phyloP scores from a whole-genome alignment of 2,329 filamentous ascomycete genomes.

The Penicillium oxalicum region DNA sequence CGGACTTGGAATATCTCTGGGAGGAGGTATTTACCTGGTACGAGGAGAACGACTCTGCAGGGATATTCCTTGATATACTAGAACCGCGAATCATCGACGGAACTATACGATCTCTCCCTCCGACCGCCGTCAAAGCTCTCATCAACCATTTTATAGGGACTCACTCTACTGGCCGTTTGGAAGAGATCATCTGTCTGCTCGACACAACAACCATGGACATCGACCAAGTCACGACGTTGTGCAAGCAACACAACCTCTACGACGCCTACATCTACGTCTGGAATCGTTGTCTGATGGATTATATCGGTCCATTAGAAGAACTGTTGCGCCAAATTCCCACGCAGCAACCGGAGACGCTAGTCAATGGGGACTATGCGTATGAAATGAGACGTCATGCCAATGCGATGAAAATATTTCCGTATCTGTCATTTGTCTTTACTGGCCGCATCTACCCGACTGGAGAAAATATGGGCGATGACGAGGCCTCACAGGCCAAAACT shows the following conservation, averaged over 20 bases:
- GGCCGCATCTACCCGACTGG: slow-evolving; percentile 88
- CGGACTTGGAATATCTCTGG: slow-evolving; percentile 77
- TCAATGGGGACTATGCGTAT: slow-evolving; percentile 47
- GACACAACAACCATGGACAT: slow-evolving; percentile 87
- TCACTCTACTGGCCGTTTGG: slow-evolving; percentile 69
- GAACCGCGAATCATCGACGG: slow-evolving; percentile 82
- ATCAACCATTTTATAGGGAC: slow-evolving; percentile 73
- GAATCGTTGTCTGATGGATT: slow-evolving; percentile 85
- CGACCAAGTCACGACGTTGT: slow-evolving; percentile 83
- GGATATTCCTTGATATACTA: slow-evolving; percentile 78
- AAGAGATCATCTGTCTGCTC: slow-evolving; percentile 92
- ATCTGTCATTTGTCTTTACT: slow-evolving; percentile 85
- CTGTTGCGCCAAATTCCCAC: slow-evolving; percentile 52
- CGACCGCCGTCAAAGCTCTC: slow-evolving; percentile 76
- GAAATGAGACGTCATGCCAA: slow-evolving; percentile 53
- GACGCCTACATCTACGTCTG: slow-evolving; percentile 96
- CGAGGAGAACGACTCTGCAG: slow-evolving; percentile 66
- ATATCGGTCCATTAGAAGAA: slow-evolving; percentile 83
- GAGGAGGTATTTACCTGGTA: slow-evolving; percentile 88
- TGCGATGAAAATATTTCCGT: slow-evolving; percentile 88
- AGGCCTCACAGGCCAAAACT: slow-evolving; percentile 70
- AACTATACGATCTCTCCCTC: slow-evolving; percentile 68
- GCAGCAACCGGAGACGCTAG: slow-evolving; percentile 16
- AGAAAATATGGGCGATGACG: slow-evolving; percentile 63
- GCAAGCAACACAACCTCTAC: slow-evolving; percentile 86